phyloP scores from a whole-genome alignment of 345 rosid genomes.

The Physaria fendleri region DNA sequence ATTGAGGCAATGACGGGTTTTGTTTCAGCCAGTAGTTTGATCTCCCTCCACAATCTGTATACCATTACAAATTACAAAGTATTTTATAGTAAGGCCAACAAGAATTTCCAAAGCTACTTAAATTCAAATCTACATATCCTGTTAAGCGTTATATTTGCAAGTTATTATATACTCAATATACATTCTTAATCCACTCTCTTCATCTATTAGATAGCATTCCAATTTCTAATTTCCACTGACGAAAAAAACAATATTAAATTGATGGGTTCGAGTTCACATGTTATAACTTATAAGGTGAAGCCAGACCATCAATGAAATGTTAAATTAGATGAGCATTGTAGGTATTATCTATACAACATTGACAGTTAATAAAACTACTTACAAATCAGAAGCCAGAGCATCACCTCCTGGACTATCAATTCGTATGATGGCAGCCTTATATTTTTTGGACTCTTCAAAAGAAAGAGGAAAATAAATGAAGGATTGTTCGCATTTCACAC shows the following conservation, averaged over 20 bases:
- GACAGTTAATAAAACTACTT: slow-evolving; percentile 37
- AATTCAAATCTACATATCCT: neutral
- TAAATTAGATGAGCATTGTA: neutral
- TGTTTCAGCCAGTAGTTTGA: slow-evolving; percentile 67
- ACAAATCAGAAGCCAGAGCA: slow-evolving; percentile 98
- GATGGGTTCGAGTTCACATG: neutral
- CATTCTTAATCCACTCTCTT: neutral
- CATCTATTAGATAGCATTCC: neutral
- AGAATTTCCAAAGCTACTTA: neutral
- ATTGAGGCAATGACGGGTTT: slow-evolving; percentile 90
- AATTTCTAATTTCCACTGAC: neutral
- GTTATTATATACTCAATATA: neutral
- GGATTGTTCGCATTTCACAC: neutral
- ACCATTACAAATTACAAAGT: slow-evolving; percentile 16
- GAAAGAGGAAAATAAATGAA: slow-evolving; percentile 2
- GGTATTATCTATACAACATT: neutral
- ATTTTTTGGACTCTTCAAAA: slow-evolving; percentile 58
- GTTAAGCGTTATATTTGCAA: neutral
- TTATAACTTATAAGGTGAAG: slow-evolving; percentile 3
- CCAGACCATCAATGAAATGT: neutral
- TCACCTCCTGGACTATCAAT: slow-evolving; percentile 99
- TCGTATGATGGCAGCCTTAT: slow-evolving; percentile 81
- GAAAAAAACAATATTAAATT: neutral
- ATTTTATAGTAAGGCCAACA: slow-evolving; percentile 9
- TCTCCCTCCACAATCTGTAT: slow-evolving; percentile 93